phyloP scores from a whole-genome alignment of 2,329 filamentous ascomycete species.

The Gliomastix tumulicola region DNA sequence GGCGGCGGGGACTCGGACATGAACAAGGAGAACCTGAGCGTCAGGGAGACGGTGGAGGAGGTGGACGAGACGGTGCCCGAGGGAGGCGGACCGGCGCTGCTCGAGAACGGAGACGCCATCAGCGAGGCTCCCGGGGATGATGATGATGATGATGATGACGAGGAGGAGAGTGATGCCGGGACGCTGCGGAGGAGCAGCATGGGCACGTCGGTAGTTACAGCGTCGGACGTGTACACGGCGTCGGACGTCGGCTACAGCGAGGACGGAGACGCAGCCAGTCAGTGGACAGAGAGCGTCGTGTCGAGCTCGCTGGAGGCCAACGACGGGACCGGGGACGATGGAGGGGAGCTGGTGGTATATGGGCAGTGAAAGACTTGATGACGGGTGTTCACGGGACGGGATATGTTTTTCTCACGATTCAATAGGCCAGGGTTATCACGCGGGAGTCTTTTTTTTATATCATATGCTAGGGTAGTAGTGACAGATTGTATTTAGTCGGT shows the following conservation, averaged over 20 bases:
- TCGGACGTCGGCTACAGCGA: conserved; percentile 28
- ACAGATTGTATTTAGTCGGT: too few relatives aligned
- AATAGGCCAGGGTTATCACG: too few relatives aligned
- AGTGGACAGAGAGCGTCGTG: conserved; percentile 39
- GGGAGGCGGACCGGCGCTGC: conserved; percentile 12
- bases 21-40: conserved; percentile 56
- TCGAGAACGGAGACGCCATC: conserved; percentile 13
- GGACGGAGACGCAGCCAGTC: conserved; percentile 35
- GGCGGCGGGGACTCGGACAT: too few relatives aligned
- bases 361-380: conserved; percentile 12
- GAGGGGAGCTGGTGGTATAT: conserved; percentile 26
- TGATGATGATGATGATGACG: conserved; percentile 4
- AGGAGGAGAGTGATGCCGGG: conserved; percentile 18
- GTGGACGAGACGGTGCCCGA: conserved; percentile 23
- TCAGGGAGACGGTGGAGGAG: conserved; percentile 60
- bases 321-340: conserved; percentile 12
- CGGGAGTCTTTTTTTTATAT: too few relatives aligned
- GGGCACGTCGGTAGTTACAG: conserved; percentile 39
- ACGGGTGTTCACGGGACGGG: too few relatives aligned
- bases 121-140: conserved; percentile 9
- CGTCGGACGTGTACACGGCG: conserved; percentile 26
- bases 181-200: conserved; percentile 41
- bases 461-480: too few relatives aligned
- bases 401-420: too few relatives aligned
- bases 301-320: conserved; percentile 15